Percentiles rank a stretch among this genome's conserved stretches.
phyloP scores from a whole-genome alignment of 2,329 filamentous ascomycete species.

The Tolypocladium inflatum region DNA sequence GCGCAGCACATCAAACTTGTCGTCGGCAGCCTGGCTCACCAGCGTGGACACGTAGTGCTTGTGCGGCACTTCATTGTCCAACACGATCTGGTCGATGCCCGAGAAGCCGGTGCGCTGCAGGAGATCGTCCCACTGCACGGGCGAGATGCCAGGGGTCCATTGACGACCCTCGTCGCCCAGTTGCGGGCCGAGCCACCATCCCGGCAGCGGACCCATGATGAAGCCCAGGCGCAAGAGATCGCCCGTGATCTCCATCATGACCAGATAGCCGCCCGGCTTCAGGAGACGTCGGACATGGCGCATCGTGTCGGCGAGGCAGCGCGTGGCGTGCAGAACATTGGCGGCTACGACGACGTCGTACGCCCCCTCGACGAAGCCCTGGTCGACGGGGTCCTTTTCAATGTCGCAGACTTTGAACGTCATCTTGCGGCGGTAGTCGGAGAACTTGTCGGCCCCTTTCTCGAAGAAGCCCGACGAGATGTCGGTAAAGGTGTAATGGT shows the following conservation, averaged over 20 bases:
- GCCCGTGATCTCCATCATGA: constrained; percentile 4
- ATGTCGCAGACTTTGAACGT: not conserved
- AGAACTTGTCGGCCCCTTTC: not conserved
- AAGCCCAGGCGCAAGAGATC: constrained; percentile 1
- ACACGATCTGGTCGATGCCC: constrained; percentile 1
- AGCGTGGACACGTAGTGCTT: not conserved
- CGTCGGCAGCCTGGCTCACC: not conserved
- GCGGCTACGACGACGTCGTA: not conserved
- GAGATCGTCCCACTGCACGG: constrained; percentile 1
- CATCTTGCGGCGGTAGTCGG: not conserved
- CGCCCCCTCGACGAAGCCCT: not conserved
- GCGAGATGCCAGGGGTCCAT: not conserved
- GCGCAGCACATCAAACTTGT: not conserved
- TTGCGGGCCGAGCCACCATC: not conserved
- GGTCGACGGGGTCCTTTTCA: not conserved
- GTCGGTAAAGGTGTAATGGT: not conserved
- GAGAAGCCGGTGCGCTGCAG: constrained; percentile 4
- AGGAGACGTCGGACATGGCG: constrained; percentile 5
- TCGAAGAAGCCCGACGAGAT: not conserved
- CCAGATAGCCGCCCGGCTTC: constrained; percentile 4
- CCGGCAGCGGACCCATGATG: not conserved
- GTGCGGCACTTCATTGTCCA: not conserved
- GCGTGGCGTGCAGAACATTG: not conserved
- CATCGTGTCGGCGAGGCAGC: not conserved
- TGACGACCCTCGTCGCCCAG: not conserved